Conservation (phyloP, 371 early-diverging fungal genomes). For the Mortierella polycephala region DNA sequence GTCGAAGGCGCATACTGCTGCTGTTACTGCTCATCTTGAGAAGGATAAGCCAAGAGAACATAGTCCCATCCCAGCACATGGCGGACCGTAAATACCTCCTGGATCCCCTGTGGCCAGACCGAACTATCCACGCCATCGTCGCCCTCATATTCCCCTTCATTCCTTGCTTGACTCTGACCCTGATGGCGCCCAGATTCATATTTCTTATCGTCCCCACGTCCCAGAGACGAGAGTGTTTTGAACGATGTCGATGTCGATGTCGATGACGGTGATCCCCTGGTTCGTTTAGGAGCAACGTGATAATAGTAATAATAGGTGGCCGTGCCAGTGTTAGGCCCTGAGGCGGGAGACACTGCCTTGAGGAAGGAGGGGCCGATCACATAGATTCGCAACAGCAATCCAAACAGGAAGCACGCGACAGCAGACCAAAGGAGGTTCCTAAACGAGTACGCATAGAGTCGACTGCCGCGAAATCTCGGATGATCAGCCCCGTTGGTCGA, state of each 20-base stretch:
- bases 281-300: slow-evolving; percentile 12
- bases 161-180: neutral
- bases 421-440: slow-evolving; percentile 47
- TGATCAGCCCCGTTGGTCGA: slow-evolving; percentile 51
- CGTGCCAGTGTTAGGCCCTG: slow-evolving; percentile 2
- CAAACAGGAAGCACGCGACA: slow-evolving; percentile 34
- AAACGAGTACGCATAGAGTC: slow-evolving; percentile 46
- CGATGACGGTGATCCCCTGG: neutral
- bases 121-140: slow-evolving; percentile 14
- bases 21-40: slow-evolving; percentile 8
- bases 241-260: slow-evolving; percentile 1
- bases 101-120: slow-evolving; percentile 42
- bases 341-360: slow-evolving; percentile 19
- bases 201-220: neutral
- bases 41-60: slow-evolving; percentile 49
- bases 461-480: slow-evolving; percentile 43
- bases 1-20: neutral
- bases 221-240: neutral
- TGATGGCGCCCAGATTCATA: neutral
- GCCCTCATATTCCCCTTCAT: neutral
- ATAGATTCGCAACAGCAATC: slow-evolving; percentile 32
- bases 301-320: slow-evolving; percentile 47
- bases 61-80: slow-evolving; percentile 44
- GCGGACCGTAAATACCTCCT: slow-evolving; percentile 44
- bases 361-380: slow-evolving; percentile 53